Conservation (phyloP, 495 filamentous ascomycete genomes). For the Aspergillus diversus region DNA sequence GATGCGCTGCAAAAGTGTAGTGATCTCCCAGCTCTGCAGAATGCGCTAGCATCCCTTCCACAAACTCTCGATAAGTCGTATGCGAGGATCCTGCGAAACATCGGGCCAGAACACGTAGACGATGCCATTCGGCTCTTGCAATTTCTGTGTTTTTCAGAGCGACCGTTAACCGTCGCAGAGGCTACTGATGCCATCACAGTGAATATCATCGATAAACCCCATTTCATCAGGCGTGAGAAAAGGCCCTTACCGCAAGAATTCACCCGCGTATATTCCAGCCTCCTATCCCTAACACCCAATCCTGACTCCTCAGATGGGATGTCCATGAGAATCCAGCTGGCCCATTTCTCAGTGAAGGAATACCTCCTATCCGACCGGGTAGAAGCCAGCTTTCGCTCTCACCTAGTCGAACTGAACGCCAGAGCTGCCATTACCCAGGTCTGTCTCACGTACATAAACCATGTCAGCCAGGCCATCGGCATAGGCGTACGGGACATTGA, state of each 20-base stretch:
- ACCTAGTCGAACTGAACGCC: not conserved
- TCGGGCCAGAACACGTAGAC: not conserved
- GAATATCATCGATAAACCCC: not conserved
- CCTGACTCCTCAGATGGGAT: not conserved
- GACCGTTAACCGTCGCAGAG: not conserved
- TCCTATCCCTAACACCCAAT: not conserved
- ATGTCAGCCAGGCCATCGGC: too few species aligned
- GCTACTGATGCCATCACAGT: not conserved
- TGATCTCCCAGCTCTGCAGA: not conserved
- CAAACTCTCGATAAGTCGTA: not conserved
- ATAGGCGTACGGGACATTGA: too few species aligned
- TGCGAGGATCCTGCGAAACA: not conserved
- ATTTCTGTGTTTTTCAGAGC: not conserved
- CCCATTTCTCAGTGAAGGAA: not conserved
- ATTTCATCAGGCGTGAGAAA: not conserved
- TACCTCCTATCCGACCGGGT: not conserved
- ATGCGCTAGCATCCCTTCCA: not conserved
- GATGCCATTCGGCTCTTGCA: not conserved
- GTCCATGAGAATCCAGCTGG: not conserved
- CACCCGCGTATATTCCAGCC: not conserved
- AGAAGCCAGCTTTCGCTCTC: not conserved
- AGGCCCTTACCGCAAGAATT: not conserved
- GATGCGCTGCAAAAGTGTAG: not conserved
- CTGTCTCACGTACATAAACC: not conserved
- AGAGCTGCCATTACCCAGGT: not conserved